phyloP scores from a whole-genome alignment of 1,139 yeast genomes.

The Candida sanyaensis region DNA sequence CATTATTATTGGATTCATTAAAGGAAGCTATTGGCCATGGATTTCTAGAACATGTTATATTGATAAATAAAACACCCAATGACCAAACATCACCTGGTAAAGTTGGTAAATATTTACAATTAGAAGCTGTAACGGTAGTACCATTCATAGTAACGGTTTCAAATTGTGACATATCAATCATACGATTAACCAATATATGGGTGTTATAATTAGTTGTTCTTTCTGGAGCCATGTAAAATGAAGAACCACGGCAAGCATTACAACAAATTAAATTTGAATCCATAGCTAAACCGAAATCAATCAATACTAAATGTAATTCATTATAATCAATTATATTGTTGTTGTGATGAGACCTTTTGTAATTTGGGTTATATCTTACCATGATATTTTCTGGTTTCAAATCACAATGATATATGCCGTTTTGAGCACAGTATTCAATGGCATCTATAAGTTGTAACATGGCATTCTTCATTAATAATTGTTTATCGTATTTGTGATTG shows the following conservation, averaged over 20 bases:
- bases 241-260: conserved; percentile 82
- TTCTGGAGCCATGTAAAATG: conserved; percentile 94
- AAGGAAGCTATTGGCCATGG: conserved; percentile 88
- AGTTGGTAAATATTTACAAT: conserved; percentile 55
- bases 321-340: conserved; percentile 42
- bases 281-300: conserved; percentile 87
- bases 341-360: conserved; percentile 20
- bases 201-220: conserved; percentile 55
- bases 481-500: conserved; percentile 34
- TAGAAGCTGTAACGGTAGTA: conserved; percentile 18
- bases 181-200: conserved; percentile 26
- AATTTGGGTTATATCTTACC: conserved; percentile 41
- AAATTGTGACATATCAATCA: conserved; percentile 33
- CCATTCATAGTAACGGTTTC: conserved; percentile 20
- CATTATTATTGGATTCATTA: conserved; percentile 47
- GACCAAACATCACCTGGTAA: conserved; percentile 88
- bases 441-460: conserved; percentile 78
- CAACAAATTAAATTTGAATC: conserved; percentile 58
- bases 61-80: conserved; percentile 76
- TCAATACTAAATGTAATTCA: conserved; percentile 62
- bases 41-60: conserved; percentile 79
- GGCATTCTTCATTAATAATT: conserved; percentile 61
- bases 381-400: conserved; percentile 88
- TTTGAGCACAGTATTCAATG: conserved; percentile 65
- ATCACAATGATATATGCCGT: conserved; percentile 82